Evolutionary conservation across 192 early-diverging fungal species (phyloP).

Genomic region (Jimgerdemannia lactiflua): DNA sequence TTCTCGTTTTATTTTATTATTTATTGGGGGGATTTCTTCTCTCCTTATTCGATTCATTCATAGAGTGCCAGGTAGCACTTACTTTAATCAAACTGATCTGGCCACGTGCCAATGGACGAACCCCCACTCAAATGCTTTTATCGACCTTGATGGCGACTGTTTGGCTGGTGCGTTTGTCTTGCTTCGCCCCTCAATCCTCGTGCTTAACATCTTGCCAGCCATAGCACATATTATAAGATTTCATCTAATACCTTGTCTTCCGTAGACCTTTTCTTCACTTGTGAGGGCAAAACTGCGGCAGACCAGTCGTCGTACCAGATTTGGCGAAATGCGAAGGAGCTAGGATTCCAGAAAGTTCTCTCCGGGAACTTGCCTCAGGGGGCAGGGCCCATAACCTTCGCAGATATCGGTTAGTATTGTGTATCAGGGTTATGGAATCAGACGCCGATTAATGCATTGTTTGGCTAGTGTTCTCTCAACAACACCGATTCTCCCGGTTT

Average conservation of each 20-base stretch:
- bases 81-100: conserved; percentile 12
- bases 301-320: conserved; percentile 58
- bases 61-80: conserved; percentile 14
- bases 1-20: neutral
- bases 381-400: conserved; percentile 81
- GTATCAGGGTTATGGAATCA: neutral
- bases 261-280: conserved; percentile 72
- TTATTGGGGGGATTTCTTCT: neutral
- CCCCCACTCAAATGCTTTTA: conserved; percentile 91
- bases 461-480: too few relatives aligned
- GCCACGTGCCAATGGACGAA: conserved; percentile 60
- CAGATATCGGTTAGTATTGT: conserved; percentile 68
- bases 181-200: neutral
- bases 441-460: too few relatives aligned
- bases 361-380: conserved; percentile 57
- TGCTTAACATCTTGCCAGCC: neutral
- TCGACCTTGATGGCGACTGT: conserved; percentile 94
- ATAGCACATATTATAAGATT: neutral
- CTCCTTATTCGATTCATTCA: neutral
- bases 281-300: conserved; percentile 35
- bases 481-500: too few relatives aligned
- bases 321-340: conserved; percentile 64
- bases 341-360: conserved; percentile 65
- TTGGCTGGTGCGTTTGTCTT: conserved; percentile 52
- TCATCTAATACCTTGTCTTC: neutral